phyloP scores from a whole-genome alignment of 1,139 yeast species.

The Arxiozyma telluris region DNA sequence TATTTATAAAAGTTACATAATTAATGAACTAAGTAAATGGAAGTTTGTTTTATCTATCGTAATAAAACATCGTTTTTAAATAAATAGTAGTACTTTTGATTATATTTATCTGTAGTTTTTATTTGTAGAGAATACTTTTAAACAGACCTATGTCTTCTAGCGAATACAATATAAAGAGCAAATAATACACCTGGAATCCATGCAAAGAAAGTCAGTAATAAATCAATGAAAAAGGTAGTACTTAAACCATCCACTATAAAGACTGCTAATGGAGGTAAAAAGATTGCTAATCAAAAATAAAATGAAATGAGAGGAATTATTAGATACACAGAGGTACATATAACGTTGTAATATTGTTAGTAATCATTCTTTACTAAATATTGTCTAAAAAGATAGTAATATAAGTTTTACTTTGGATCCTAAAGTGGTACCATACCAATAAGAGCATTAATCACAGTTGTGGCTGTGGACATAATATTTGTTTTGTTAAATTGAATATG shows the following conservation, averaged over 20 bases:
- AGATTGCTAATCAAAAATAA: slow-evolving; percentile 39
- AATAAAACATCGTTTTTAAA: no score
- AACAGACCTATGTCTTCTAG: slow-evolving; percentile 1
- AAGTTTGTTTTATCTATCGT: not conserved
- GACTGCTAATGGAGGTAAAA: slow-evolving; percentile 76
- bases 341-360: not conserved
- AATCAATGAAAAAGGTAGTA: slow-evolving; percentile 52
- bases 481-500: no score
- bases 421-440: not conserved
- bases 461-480: not conserved
- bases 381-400: no score
- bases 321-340: not conserved
- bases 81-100: no score
- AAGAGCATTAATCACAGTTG: not conserved
- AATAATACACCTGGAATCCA: slow-evolving; percentile 70
- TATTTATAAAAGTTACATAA: no score
- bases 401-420: no score
- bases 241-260: slow-evolving; percentile 62
- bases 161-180: slow-evolving; percentile 43
- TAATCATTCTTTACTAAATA: no score
- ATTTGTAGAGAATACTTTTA: not conserved
- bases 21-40: no score
- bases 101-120: no score
- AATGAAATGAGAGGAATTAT: not conserved
- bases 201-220: slow-evolving; percentile 65